Conservation (phyloP, 495 filamentous ascomycete genomes). For the Neurospora africana region DNA sequence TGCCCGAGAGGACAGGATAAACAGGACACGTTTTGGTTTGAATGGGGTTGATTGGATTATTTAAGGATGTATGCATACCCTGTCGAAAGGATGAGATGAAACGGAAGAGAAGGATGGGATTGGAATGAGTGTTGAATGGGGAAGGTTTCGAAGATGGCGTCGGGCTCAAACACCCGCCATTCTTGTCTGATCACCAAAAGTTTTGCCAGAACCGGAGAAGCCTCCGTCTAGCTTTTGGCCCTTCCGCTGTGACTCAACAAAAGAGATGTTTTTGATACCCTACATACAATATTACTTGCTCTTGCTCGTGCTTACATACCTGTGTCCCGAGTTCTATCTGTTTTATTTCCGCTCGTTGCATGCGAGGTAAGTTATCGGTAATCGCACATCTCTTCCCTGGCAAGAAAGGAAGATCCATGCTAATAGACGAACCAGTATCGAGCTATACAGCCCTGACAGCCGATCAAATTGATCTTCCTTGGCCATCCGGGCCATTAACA, state of each 20-base stretch:
- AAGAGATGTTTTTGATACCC: not conserved
- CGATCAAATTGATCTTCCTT: not conserved
- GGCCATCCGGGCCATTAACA: not conserved
- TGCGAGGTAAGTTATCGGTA: not conserved
- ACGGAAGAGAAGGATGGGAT: not conserved
- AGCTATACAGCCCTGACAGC: not conserved
- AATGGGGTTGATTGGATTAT: not conserved
- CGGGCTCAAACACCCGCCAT: not conserved
- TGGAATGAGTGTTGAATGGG: not conserved
- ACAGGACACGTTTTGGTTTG: not conserved
- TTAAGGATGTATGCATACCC: not conserved
- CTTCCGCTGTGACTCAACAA: not conserved
- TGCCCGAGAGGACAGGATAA: not conserved
- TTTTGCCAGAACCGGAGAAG: not conserved
- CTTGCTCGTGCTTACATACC: not conserved
- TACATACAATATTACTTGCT: not conserved
- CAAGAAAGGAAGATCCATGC: not conserved
- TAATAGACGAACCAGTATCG: not conserved
- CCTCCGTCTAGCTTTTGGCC: not conserved
- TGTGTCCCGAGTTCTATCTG: not conserved
- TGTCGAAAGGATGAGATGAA: not conserved
- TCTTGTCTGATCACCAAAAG: not conserved
- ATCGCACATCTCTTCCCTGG: not conserved
- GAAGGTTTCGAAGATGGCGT: not conserved
- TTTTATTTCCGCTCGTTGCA: not conserved